These are phyloP conservation scores for Periconia digitata DNA, from an alignment of 2,329 filamentous ascomycete genomes.

Conservation along the genomic window DNA sequence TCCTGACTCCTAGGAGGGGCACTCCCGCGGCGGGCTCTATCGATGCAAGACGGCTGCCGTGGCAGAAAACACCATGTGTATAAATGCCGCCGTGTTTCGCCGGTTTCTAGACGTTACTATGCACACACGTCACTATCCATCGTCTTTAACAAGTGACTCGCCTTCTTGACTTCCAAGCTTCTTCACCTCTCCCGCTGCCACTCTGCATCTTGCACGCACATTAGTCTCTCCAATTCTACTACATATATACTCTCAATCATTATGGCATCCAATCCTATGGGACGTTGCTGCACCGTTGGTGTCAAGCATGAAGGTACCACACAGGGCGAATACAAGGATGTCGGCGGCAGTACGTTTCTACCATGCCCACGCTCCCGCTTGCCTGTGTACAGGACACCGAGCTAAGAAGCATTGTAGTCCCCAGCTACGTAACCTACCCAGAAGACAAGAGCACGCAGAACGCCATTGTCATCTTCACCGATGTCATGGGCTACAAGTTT, in stretches of 20 bases:
- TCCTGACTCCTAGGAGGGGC: constrained; percentile 4
- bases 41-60: background rate
- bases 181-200: background rate
- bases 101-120: background rate
- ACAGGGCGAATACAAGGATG: constrained; percentile 50
- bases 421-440: constrained; percentile 59
- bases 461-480: constrained; percentile 56
- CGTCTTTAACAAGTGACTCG: background rate
- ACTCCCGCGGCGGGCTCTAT: constrained; percentile 1
- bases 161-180: background rate
- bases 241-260: background rate
- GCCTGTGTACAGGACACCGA: background rate
- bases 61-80: background rate
- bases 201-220: background rate
- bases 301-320: constrained; percentile 56
- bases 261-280: constrained; percentile 57
- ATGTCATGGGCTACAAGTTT: constrained; percentile 61
- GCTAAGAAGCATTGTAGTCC: constrained; percentile 41
- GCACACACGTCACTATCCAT: background rate
- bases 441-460: constrained; percentile 55
- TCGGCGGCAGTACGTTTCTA: constrained; percentile 42
- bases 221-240: no score
- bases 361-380: background rate
- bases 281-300: constrained; percentile 51
- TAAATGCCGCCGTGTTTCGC: background rate